phyloP scores from a whole-genome alignment of 306 rosid genomes.

The Vigna radiata region DNA sequence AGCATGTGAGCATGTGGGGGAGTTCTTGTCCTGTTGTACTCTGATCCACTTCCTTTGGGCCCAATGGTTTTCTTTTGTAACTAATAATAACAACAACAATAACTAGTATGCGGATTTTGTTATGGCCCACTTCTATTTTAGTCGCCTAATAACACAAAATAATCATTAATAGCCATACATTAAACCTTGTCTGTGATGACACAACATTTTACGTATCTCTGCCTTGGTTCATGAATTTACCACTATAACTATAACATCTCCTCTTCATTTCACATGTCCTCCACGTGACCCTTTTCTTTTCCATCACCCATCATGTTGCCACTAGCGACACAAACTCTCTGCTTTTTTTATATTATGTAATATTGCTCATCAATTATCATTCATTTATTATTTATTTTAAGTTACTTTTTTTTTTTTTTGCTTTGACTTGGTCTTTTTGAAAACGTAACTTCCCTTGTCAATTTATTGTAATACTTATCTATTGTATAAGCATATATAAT shows the following conservation, averaged over 20 bases:
- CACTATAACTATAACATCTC: constrained; percentile 12
- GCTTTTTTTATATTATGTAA: no score
- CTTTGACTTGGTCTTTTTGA: no score
- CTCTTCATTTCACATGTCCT: constrained; percentile 34
- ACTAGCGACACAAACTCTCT: not conserved
- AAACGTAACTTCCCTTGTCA: no score
- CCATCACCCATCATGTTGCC: not conserved
- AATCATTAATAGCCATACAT: constrained; percentile 14
- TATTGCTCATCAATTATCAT: rapidly evolving
- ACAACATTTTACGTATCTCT: constrained; percentile 16
- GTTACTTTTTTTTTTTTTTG: no score
- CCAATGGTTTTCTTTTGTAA: constrained; percentile 45
- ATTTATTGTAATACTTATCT: no score
- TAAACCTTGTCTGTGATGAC: constrained; percentile 8
- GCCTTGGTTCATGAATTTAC: constrained; percentile 45
- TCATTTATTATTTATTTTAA: no score
- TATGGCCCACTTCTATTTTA: not conserved
- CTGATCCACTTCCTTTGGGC: constrained; percentile 49
- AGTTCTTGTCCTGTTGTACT: constrained; percentile 49
- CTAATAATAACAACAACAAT: constrained; percentile 17
- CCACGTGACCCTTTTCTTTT: constrained; percentile 36
- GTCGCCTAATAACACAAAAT: not conserved
- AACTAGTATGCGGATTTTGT: constrained; percentile 32
- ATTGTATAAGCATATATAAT: no score
- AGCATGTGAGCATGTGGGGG: constrained; percentile 84